These are phyloP conservation scores for Lachnellula suecica DNA, from an alignment of 2,329 filamentous ascomycete species.

Conservation along the genomic window DNA sequence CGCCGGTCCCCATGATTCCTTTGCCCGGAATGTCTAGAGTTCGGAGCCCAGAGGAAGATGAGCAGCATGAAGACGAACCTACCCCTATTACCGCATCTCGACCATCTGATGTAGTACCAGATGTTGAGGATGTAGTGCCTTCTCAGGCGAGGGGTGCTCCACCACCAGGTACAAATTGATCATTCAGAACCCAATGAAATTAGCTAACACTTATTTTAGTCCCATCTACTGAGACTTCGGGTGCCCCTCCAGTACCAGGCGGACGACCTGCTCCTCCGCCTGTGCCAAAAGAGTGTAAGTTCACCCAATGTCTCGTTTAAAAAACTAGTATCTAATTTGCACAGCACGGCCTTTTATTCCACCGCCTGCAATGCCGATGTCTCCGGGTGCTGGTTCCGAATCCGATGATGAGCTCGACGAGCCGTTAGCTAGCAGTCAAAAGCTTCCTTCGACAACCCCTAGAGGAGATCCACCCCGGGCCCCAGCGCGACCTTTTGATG, in stretches of 20 bases:
- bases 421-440: conserved; percentile 56
- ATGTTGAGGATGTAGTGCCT: conserved; percentile 50
- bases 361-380: conserved; percentile 53
- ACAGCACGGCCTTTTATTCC: conserved; percentile 63
- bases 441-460: conserved; percentile 42
- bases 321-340: conserved; percentile 28
- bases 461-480: conserved; percentile 40
- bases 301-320: not conserved
- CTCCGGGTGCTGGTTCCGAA: conserved; percentile 76
- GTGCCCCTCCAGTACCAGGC: conserved; percentile 33
- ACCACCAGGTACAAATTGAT: conserved; percentile 28
- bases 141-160: conserved; percentile 35
- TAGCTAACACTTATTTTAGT: conserved; percentile 19
- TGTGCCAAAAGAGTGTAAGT: conserved; percentile 62
- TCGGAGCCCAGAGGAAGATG: conserved; percentile 48
- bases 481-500: conserved; percentile 43
- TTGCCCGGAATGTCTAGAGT: conserved; percentile 69
- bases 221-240: conserved; percentile 32
- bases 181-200: not conserved
- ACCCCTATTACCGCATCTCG: conserved; percentile 47
- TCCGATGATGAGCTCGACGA: conserved; percentile 93
- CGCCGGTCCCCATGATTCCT: conserved; percentile 61
- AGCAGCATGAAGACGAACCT: conserved; percentile 42
- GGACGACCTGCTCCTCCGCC: conserved; percentile 56
- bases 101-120: conserved; percentile 47